phyloP scores from a whole-genome alignment of 805 yeast species.

The Geotrichum ghanense region DNA sequence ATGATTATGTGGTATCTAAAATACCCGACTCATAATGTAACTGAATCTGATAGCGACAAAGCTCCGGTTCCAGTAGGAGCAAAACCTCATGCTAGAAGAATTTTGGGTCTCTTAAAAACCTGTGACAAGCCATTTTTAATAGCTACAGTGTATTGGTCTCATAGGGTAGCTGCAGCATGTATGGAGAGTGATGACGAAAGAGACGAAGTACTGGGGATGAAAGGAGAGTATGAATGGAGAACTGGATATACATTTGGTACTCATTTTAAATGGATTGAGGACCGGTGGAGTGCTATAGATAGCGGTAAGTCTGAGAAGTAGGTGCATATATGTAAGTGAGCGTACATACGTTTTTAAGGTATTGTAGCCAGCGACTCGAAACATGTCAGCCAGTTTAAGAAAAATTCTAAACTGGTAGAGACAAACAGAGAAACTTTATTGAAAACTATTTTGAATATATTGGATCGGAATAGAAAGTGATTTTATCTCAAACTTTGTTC shows the following conservation, averaged over 20 bases:
- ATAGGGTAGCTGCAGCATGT: conserved; percentile 1
- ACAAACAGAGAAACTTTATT: no score
- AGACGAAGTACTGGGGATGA: neutral
- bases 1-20: neutral
- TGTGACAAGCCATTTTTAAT: neutral
- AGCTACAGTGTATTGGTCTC: neutral
- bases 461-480: no score
- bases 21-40: neutral
- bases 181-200: conserved; percentile 1
- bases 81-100: neutral
- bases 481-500: no score
- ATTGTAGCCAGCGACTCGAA: no score
- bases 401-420: no score
- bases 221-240: neutral
- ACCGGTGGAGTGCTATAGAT: neutral
- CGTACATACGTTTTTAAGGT: no score
- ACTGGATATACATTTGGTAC: neutral
- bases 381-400: no score
- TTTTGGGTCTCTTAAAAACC: neutral
- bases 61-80: neutral
- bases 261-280: neutral
- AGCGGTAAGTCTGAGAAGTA: no score
- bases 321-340: no score
- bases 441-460: no score
- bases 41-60: neutral